These are phyloP conservation scores for Solanum pennellii DNA, from an alignment of 257 asterid genomes.

Conservation along the genomic window DNA sequence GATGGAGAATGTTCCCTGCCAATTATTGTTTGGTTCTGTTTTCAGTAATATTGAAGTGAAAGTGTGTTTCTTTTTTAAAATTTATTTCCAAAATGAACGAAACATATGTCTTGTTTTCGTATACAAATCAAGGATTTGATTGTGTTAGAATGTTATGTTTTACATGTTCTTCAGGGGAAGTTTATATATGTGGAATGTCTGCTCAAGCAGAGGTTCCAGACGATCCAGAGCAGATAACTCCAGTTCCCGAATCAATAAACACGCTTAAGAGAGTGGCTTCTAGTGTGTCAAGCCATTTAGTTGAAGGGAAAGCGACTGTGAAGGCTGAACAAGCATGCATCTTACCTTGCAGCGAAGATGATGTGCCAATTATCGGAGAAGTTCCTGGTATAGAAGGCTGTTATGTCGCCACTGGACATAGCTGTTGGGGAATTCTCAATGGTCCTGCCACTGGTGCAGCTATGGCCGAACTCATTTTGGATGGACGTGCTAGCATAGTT, in stretches of 20 bases:
- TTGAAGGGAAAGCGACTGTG: conserved; percentile 49
- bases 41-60: neutral
- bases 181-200: conserved; percentile 89
- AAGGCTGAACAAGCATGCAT: conserved; percentile 89
- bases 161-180: conserved; percentile 55
- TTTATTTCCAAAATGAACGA: neutral
- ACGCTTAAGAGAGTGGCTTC: conserved; percentile 58
- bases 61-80: neutral
- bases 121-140: neutral
- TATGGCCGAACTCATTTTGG: conserved; percentile 64
- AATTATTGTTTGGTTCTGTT: neutral
- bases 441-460: conserved; percentile 95
- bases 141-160: neutral
- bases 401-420: conserved; percentile 80
- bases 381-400: conserved; percentile 69
- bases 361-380: conserved; percentile 68
- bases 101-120: neutral
- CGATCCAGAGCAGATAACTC: conserved; percentile 58
- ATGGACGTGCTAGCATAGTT: conserved; percentile 38
- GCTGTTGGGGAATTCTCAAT: conserved; percentile 92
- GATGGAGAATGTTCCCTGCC: neutral
- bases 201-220: conserved; percentile 79
- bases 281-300: conserved; percentile 66
- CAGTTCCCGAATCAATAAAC: conserved; percentile 50
- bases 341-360: conserved; percentile 76